Evolutionary conservation across 495 filamentous ascomycete genomes (phyloP).

Genomic region (Bombardia bombarda): DNA sequence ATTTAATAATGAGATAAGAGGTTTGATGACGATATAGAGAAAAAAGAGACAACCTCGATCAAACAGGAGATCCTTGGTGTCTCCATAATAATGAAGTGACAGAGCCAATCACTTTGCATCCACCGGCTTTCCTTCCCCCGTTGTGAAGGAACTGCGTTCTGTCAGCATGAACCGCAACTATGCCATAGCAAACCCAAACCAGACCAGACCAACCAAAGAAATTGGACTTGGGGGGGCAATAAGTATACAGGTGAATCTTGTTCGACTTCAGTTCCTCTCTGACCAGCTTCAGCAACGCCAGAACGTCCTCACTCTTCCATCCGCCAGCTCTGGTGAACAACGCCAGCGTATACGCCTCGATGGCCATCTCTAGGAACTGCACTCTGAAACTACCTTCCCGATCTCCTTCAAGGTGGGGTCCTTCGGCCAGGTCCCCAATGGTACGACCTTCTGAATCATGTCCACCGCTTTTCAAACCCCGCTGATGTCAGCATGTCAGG

Average conservation of each 20-base stretch:
- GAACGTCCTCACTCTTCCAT: slow-evolving; percentile 2
- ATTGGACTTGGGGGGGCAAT: too few relatives aligned
- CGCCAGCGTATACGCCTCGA: slow-evolving; percentile 4
- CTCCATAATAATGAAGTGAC: too few relatives aligned
- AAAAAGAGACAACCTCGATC: too few relatives aligned
- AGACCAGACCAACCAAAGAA: too few relatives aligned
- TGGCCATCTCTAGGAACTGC: slow-evolving; percentile 2
- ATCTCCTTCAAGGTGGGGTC: slow-evolving; percentile 44
- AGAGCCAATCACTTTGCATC: too few relatives aligned
- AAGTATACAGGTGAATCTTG: slow-evolving; percentile 3
- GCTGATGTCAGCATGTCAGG: slow-evolving; percentile 9
- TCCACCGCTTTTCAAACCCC: slow-evolving; percentile 36
- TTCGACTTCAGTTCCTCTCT: not conserved
- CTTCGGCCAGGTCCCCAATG: slow-evolving; percentile 45
- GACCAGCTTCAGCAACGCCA: not conserved
- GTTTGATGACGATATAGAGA: too few relatives aligned
- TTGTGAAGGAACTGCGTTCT: too few relatives aligned
- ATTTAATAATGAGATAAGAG: too few relatives aligned
- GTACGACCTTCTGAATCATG: slow-evolving; percentile 22
- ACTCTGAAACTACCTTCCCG: slow-evolving; percentile 22
- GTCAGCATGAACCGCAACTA: too few relatives aligned
- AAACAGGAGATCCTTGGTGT: too few relatives aligned
- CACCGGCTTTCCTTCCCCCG: too few relatives aligned
- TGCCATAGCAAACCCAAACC: too few relatives aligned
- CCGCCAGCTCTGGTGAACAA: slow-evolving; percentile 1